Evolutionary conservation across 2,329 filamentous ascomycete species (phyloP), one percentile per base, ranked within the genome.

Genomic region (Raffaelea albimanens): DNA sequence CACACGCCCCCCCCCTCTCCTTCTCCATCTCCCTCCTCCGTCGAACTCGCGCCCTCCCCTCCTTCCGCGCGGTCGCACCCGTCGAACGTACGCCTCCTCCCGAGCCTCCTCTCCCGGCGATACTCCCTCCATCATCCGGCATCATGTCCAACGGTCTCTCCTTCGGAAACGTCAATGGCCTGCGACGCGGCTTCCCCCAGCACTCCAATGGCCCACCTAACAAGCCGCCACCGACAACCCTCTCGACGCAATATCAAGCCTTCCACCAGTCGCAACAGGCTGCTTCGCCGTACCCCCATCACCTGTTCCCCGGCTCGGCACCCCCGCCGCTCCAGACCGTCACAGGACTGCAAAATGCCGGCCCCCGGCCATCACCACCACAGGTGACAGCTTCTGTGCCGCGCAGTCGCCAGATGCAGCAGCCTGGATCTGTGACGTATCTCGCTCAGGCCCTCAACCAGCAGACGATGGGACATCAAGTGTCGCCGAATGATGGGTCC

Each of bases 161-260:
- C 56, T 78, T 76, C 54, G 65, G 72, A 47, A 67, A 44, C 43
- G 49, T 70, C 57, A 64, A 61, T 56, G 61, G 63, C 59, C 56
- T 76, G 51, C 66, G 75, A 61, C 73, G 75, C 50, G 63, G 60
- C 53, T 75, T 69, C 54, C 66, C 40, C 20, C 52, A 54, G 45
- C 52, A 53, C 42, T 48, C 48, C 67, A 57, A 65, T 70, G 47
- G 64, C 68, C 33, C 72, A 72, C 56, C 67, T 69, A 54, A 76
- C 71, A 53, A 55, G 29, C 53, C 79, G 59, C 71, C 74, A 52
- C 75, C 75, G 23, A 71, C 75, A 36, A 71, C 72, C 20, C 68
- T 68, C 25, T 59, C 74, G 50, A 71, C 75, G 50, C 71, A 75
- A 2, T 80, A 79, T 57, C 74, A 76, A 59, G 58, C 69, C 18